phyloP scores from a whole-genome alignment of 345 rosid species.

The Barbarea vulgaris region DNA sequence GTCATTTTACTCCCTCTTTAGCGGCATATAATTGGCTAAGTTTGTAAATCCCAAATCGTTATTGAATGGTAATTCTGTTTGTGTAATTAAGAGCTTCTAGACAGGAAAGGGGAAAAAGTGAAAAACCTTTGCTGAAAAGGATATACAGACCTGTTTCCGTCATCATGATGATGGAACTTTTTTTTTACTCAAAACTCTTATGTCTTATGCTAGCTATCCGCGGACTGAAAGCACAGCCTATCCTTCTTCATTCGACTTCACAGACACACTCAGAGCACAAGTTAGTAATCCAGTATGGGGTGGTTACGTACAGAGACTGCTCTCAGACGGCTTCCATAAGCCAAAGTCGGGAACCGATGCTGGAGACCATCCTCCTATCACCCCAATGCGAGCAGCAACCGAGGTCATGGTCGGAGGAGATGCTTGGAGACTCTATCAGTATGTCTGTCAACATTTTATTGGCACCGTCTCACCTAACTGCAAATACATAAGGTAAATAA shows the following conservation, averaged over 20 bases:
- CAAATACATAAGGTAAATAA: conserved; percentile 71
- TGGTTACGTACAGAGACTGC: conserved; percentile 56
- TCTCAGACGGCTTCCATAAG: conserved; percentile 65
- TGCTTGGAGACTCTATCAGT: conserved; percentile 92
- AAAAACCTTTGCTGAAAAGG: background rate
- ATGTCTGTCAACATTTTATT: conserved; percentile 92
- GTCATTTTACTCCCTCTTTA: conserved; percentile 23
- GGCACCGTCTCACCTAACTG: conserved; percentile 92
- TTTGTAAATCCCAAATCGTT: background rate
- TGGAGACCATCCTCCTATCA: conserved; percentile 99
- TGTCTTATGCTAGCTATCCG: conserved; percentile 64
- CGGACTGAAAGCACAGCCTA: conserved; percentile 97
- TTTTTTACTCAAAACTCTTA: conserved; percentile 2
- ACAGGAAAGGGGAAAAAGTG: background rate
- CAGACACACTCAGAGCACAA: conserved; percentile 67
- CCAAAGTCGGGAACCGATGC: conserved; percentile 83
- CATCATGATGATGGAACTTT: background rate
- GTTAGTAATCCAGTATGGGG: conserved; percentile 65
- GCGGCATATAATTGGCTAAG: conserved; percentile 3
- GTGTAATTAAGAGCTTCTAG: conserved; percentile 5
- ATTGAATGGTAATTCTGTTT: conserved; percentile 1
- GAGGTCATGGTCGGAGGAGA: conserved; percentile 76
- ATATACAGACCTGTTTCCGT: conserved; percentile 2
- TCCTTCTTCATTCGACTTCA: conserved; percentile 91
- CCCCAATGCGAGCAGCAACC: conserved; percentile 78